Evolutionary conservation across 768 basidiomycete genomes (phyloP), one percentile per base, ranked within the genome.

Genomic region (Multifurca ochricompacta): DNA sequence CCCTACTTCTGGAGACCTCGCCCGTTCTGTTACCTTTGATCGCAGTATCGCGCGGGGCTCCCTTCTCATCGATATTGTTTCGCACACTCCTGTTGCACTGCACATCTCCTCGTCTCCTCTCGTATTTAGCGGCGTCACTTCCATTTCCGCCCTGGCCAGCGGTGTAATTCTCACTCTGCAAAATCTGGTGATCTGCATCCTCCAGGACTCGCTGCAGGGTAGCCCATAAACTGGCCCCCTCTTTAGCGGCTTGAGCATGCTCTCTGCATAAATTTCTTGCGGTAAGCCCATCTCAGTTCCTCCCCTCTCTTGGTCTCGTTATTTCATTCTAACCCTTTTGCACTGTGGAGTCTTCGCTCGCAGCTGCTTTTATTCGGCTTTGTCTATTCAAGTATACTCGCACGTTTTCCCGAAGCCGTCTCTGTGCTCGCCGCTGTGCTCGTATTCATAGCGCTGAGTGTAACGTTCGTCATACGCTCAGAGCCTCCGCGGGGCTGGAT

Each of bases 331-430:
- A 11, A 46, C 16, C 1, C 4, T n/a, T 34, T 23, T 13, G n/a
- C n/a, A n/a, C n/a, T 18, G 30, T 7, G 27, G 4, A 8, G 4
- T n/a, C n/a, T n/a, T 39, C n/a, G 28, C 31, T 3, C 23, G 45
- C 74, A 88, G 87, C 87, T 87, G 6, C 69, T 79, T 36, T 60
- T 89, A 5, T 90, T 85, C 63, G 85, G 82, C 4, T 46, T 80
- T 39, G 76, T 84, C 19, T 91, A 87, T 66, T 75, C 79, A 48
- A 67, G 66, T 32, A 85, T 82, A 2, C 84, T 88, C 30, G 79
- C 74, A 0, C 71, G 68, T 18, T 85, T 75, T 63, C 87, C 87
- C 0, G 79, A 80, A 68, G 77, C 83, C 1, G 81, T 89, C 61
- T 90, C 89, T 60, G 74, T 68, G 16, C 68, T 79, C 10, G 85